phyloP scores from a whole-genome alignment of 2,329 filamentous ascomycete species.

The Alternaria novae-zelandiae region DNA sequence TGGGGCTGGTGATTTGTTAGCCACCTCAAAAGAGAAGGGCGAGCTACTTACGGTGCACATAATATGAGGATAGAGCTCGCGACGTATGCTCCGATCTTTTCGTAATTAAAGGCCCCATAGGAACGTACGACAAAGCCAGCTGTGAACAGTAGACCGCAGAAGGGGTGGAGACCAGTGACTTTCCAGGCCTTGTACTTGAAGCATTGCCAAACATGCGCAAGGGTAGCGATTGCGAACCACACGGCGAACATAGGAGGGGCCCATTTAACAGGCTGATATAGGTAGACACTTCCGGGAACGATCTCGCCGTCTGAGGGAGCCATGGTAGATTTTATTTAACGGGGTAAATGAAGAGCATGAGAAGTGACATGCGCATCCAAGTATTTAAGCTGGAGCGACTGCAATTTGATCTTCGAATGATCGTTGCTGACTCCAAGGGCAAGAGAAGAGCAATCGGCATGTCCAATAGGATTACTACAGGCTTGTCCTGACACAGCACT shows the following conservation, averaged over 20 bases:
- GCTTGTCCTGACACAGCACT: neutral
- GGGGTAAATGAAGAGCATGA: neutral
- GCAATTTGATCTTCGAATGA: neutral
- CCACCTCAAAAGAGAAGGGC: neutral
- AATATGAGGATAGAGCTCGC: conserved; percentile 45
- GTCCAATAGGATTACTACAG: neutral
- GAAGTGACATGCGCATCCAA: neutral
- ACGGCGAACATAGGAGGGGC: conserved; percentile 60
- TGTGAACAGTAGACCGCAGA: conserved; percentile 60
- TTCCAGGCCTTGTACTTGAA: conserved; percentile 62
- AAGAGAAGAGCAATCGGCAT: neutral
- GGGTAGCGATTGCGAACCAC: conserved; percentile 52
- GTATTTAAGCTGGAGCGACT: neutral
- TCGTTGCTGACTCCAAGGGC: neutral
- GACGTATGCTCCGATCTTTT: conserved; percentile 49
- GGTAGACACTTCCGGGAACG: conserved; percentile 28
- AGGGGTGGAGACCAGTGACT: conserved; percentile 59
- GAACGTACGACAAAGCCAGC: conserved; percentile 62
- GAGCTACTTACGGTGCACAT: conserved; percentile 35
- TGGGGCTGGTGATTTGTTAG: conserved; percentile 11
- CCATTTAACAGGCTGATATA: conserved; percentile 59
- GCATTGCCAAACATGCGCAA: conserved; percentile 60
- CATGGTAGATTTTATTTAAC: neutral
- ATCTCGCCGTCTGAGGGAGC: neutral
- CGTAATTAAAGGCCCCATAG: conserved; percentile 59